Conservation (phyloP, 1,284 basidiomycete species). For the Cutaneotrichosporon daszewskae region DNA sequence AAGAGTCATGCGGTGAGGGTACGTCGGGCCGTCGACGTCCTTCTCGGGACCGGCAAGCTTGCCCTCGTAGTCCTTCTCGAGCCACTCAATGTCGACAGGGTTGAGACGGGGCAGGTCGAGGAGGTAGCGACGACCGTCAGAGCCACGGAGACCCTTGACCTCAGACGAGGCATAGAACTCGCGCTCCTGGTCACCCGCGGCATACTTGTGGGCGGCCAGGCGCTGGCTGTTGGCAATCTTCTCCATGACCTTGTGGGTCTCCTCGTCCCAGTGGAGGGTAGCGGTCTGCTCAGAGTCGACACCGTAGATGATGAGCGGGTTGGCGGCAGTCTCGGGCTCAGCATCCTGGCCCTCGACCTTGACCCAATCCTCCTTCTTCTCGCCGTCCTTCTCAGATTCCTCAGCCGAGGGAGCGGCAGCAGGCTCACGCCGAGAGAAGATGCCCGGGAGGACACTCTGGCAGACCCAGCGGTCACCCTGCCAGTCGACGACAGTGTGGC, state of each 20-base stretch:
- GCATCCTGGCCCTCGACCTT: conserved; percentile 56
- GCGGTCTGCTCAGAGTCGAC: conserved; percentile 52
- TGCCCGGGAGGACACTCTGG: conserved; percentile 55
- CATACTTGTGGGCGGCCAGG: conserved; percentile 53
- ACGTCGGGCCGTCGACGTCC: conserved; percentile 30
- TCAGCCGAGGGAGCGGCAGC: conserved; percentile 19
- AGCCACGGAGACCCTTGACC: conserved; percentile 55
- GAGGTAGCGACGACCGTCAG: conserved; percentile 55
- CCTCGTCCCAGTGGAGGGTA: conserved; percentile 47
- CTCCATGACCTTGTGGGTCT: conserved; percentile 53
- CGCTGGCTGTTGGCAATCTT: conserved; percentile 51
- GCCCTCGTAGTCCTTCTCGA: conserved; percentile 51
- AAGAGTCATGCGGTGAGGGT: conserved; percentile 55
- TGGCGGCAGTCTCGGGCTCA: conserved; percentile 55
- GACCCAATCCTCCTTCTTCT: conserved; percentile 46
- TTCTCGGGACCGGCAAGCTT: conserved; percentile 26
- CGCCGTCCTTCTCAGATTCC: conserved; percentile 24
- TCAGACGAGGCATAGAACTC: conserved; percentile 54
- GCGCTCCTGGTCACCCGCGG: conserved; percentile 46
- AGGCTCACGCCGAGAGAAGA: conserved; percentile 51
- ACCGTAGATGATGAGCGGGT: conserved; percentile 54
- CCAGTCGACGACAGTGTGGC: conserved; percentile 58
- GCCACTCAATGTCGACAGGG: conserved; percentile 55
- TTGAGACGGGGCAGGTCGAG: conserved; percentile 54
- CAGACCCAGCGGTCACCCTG: conserved; percentile 57